Percentiles rank a stretch among this genome's conserved stretches.
These are phyloP conservation scores for Shiraia sp. DNA, from an alignment of 2,329 filamentous ascomycete species.

Conservation along the genomic window DNA sequence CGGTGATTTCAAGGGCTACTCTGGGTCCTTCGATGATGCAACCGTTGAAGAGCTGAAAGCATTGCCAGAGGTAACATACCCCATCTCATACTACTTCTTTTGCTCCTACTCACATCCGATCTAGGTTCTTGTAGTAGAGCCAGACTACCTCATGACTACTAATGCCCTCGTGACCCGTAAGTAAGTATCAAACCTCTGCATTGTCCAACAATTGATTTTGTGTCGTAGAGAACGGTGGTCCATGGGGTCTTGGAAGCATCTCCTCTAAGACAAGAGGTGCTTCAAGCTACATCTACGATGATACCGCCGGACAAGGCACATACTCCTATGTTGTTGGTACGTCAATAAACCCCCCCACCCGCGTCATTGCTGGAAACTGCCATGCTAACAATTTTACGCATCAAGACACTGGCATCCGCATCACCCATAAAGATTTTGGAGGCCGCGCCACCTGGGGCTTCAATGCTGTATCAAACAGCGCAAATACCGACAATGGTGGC, in stretches of 20 bases:
- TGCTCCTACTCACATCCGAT: conserved; percentile 3
- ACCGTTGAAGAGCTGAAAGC: conserved; percentile 34
- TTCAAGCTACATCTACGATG: conserved; percentile 32
- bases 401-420: conserved; percentile 61
- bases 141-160: conserved; percentile 33
- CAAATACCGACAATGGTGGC: conserved; percentile 29
- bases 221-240: conserved; percentile 19
- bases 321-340: conserved; percentile 59
- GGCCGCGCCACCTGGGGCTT: conserved; percentile 35
- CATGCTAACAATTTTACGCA: not conserved
- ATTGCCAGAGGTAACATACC: conserved; percentile 33
- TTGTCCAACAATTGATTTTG: conserved; percentile 3
- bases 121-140: conserved; percentile 30
- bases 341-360: not conserved
- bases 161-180: conserved; percentile 25
- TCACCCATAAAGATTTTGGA: conserved; percentile 51
- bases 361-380: too few species aligned
- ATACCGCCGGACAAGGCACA: conserved; percentile 25
- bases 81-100: too few species aligned
- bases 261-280: conserved; percentile 26
- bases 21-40: conserved; percentile 34
- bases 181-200: not conserved
- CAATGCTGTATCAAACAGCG: conserved; percentile 28
- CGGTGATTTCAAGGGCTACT: conserved; percentile 37
- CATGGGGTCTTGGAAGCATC: conserved; percentile 37